Evolutionary conservation across 2,329 filamentous ascomycete species (phyloP), one percentile per base, ranked within the genome.

Genomic region (Pseudopyricularia javanii): DNA sequence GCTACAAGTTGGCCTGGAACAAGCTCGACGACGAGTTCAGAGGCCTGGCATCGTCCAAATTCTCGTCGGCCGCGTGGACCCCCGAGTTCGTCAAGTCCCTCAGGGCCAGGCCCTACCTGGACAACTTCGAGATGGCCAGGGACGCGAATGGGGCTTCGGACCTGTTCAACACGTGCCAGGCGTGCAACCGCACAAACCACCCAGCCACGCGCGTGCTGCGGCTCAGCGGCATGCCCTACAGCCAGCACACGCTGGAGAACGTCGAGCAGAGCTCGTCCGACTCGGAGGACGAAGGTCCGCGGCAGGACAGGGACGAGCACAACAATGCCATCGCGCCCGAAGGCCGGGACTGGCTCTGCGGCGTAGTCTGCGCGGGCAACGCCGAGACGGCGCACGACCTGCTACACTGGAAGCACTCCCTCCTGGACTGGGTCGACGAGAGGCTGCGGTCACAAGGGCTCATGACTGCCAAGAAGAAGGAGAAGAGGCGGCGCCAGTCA

Each of bases 381-480:
- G 86, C 87, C 0, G 73, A 81, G 57, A 83, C 83, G 37, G 83
- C 85, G 0, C 87, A 91, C 61, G 76, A 75, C 1, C 73, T 91
- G 3, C 75, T 81, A 4, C 88, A 93, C 66, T 91, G 88, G 88
- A 83, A 84, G 54, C 79, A 78, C 55, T 78, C 82, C 47, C 78
- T 91, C n/a, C 83, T 86, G 61, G 75, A 83, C 57, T 86, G 79
- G 76, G 82, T 91, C 0, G 72, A 85, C 24, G 73, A 76, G 28
- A 79, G 78, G 52, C 76, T 93, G 0, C 66, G 73, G 24, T 65
- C 65, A 1, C 73, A 82, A 54, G 81, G 80, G 0, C 75, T 84
- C 57, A 72, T 85, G 56, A 70, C 69, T 0, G 68, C 80, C 1
- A 67, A 75, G 11, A 75, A 80, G 60, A 69, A 89, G 32, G 69